Evolutionary conservation across 352 stramenopile genomes (phyloP).

Genomic region (Pythium biforme): DNA sequence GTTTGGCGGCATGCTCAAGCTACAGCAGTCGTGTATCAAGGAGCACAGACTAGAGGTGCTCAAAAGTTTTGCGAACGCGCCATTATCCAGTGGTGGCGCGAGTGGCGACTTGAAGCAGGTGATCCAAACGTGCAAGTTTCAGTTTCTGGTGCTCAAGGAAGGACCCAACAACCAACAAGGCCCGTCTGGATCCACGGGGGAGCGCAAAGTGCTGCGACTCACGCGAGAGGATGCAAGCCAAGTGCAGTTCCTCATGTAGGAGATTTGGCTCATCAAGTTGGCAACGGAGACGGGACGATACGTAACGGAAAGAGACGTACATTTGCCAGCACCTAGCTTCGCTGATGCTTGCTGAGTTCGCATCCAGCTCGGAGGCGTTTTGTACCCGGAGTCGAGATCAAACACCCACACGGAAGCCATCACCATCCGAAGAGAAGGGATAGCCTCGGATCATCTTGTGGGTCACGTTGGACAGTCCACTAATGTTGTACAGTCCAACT

Average conservation of each 20-base stretch:
- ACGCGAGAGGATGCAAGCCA: constrained; percentile 80
- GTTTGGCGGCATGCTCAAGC: constrained; percentile 85
- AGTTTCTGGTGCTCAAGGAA: constrained; percentile 69
- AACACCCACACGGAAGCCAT: no score
- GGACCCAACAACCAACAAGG: constrained; percentile 22
- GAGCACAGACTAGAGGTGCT: constrained; percentile 73
- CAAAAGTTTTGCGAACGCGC: constrained; percentile 39
- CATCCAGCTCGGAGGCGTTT: no score
- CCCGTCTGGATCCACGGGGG: constrained; percentile 4
- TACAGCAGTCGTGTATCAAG: constrained; percentile 86
- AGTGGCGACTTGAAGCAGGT: constrained; percentile 76
- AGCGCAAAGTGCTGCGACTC: constrained; percentile 62
- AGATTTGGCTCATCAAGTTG: constrained; percentile 14
- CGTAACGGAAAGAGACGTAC: no score
- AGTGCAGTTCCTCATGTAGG: constrained; percentile 67
- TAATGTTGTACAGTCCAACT: background rate
- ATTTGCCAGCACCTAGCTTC: no score
- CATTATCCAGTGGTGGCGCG: constrained; percentile 51
- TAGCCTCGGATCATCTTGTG: no score
- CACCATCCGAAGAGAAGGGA: no score
- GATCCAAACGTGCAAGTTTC: constrained; percentile 83
- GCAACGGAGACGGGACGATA: background rate
- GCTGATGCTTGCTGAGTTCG: no score
- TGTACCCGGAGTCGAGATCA: no score
- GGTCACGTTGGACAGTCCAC: no score